phyloP scores from a whole-genome alignment of 2,329 filamentous ascomycete genomes.

The Chaetomiaceae sp. region DNA sequence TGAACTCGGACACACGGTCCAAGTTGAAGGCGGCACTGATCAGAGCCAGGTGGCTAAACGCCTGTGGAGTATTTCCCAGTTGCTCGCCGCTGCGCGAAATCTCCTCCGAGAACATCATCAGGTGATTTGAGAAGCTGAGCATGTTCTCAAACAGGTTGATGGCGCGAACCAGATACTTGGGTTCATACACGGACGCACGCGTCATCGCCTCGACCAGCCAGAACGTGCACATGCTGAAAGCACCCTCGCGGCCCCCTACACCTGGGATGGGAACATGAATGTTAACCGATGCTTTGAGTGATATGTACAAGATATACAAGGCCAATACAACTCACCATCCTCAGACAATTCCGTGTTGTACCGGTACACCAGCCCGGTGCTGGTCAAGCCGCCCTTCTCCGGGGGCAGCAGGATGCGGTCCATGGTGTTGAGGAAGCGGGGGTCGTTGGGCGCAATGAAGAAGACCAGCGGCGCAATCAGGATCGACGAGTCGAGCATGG shows the following conservation, averaged over 20 bases:
- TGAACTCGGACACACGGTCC: slow-evolving; percentile 41
- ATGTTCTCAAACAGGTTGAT: slow-evolving; percentile 74
- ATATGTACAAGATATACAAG: not conserved
- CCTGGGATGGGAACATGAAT: slow-evolving; percentile 40
- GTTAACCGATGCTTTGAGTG: slow-evolving; percentile 11
- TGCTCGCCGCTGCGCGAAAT: slow-evolving; percentile 72
- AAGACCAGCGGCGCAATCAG: slow-evolving; percentile 75
- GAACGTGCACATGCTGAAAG: slow-evolving; percentile 78
- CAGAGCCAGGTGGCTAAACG: slow-evolving; percentile 71
- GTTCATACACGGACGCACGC: slow-evolving; percentile 60
- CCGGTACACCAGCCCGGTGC: slow-evolving; percentile 69
- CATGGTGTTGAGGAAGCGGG: slow-evolving; percentile 67
- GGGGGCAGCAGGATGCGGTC: slow-evolving; percentile 67
- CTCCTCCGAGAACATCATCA: slow-evolving; percentile 76
- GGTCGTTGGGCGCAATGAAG: slow-evolving; percentile 74
- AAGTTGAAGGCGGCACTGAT: slow-evolving; percentile 76
- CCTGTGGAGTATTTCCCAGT: slow-evolving; percentile 74
- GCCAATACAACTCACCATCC: slow-evolving; percentile 50
- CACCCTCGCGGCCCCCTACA: slow-evolving; percentile 69
- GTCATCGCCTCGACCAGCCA: slow-evolving; percentile 78
- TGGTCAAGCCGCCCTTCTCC: slow-evolving; percentile 71
- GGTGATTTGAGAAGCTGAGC: slow-evolving; percentile 69
- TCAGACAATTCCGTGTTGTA: slow-evolving; percentile 66
- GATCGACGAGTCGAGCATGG: slow-evolving; percentile 68
- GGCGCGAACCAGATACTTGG: slow-evolving; percentile 58